These are phyloP conservation scores for Rhamnella rubrinervis DNA, from an alignment of 331 rosid species.

Conservation along the genomic window DNA sequence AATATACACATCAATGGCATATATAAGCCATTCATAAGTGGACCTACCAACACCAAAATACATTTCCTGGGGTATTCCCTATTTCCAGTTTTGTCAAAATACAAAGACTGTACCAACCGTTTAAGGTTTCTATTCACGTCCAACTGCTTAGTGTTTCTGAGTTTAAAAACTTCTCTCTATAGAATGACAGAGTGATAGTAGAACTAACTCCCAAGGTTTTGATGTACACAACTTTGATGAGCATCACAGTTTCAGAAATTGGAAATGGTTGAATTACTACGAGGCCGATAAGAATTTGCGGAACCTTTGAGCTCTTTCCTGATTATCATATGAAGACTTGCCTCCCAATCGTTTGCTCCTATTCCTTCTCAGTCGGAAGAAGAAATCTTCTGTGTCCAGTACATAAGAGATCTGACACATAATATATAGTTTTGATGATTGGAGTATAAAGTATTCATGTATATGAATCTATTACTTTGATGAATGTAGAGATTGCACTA, in stretches of 20 bases:
- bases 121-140: not conserved
- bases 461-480: not conserved
- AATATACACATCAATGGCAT: constrained; percentile 58
- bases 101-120: constrained; percentile 7
- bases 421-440: constrained; percentile 13
- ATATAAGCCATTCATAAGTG: constrained; percentile 19
- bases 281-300: constrained; percentile 44
- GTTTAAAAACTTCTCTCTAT: not conserved
- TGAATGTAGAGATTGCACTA: not conserved
- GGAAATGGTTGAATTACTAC: too few relatives aligned
- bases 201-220: too few relatives aligned
- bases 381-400: constrained; percentile 86
- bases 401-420: constrained; percentile 80
- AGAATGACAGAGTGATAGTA: not conserved
- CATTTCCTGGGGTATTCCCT: constrained; percentile 28
- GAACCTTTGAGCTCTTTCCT: constrained; percentile 59
- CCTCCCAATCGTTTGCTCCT: constrained; percentile 31
- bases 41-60: constrained; percentile 20
- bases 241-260: too few relatives aligned
- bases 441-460: not conserved
- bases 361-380: constrained; percentile 61
- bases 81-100: constrained; percentile 25
- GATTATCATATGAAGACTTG: constrained; percentile 28
- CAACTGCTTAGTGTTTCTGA: not conserved
- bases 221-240: too few relatives aligned